Evolutionary conservation across 169 alveolate species (phyloP).

Genomic region (Eimeria praecox): DNA sequence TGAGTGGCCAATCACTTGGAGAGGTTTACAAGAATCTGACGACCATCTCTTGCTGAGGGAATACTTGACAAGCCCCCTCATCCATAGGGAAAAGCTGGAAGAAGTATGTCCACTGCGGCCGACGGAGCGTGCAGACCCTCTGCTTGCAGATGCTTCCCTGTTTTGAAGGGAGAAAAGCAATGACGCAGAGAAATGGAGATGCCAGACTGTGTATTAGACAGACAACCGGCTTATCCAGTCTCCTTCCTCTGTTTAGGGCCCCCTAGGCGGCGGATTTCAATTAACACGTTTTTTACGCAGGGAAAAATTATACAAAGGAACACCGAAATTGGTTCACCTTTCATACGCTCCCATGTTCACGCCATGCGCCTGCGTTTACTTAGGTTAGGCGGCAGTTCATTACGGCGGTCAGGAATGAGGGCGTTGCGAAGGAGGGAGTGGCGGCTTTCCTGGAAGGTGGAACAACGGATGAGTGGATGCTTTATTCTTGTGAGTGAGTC

Average conservation of each 20-base stretch:
- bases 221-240: not conserved
- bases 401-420: not conserved
- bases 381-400: constrained; percentile 61
- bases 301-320: not conserved
- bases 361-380: not conserved
- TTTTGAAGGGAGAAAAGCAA: not conserved
- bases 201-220: not conserved
- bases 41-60: constrained; percentile 32
- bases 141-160: not conserved
- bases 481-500: constrained; percentile 55
- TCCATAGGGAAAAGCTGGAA: constrained; percentile 33
- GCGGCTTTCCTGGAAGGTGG: constrained; percentile 77
- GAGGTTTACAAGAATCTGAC: constrained; percentile 23
- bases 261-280: not conserved
- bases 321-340: not conserved
- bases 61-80: constrained; percentile 23
- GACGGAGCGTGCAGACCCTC: not conserved
- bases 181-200: not conserved
- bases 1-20: constrained; percentile 64
- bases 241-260: not conserved
- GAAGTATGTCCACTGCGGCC: constrained; percentile 9
- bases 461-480: constrained; percentile 77
- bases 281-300: not conserved
- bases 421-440: not conserved
- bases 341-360: not conserved